A percentile compares a stretch with the other conserved stretches of the same genome.
phyloP scores from a whole-genome alignment of 1,284 basidiomycete genomes.

The Cerioporus squamosus region DNA sequence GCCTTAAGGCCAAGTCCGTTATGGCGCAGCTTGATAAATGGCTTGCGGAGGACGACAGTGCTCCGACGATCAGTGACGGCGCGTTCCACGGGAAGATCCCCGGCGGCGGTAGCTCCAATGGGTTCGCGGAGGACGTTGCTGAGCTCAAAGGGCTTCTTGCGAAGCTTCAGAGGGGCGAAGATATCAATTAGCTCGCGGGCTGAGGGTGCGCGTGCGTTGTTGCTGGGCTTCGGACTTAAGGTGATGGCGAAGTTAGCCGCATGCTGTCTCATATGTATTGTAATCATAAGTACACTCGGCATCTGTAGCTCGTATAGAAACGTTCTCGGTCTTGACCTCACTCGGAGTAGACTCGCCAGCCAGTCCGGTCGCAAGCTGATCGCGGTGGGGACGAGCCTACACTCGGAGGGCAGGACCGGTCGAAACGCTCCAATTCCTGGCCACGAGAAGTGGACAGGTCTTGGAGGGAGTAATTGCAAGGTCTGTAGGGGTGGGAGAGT shows the following conservation, averaged over 20 bases:
- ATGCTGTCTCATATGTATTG: not conserved
- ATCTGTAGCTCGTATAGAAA: not conserved
- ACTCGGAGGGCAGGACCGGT: too few species aligned
- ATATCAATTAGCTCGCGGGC: slow-evolving; percentile 1
- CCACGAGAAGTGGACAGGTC: too few species aligned
- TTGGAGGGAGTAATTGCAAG: too few species aligned
- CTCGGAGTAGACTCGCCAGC: too few species aligned
- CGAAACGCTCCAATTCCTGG: too few species aligned
- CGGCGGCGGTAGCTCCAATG: slow-evolving; percentile 52
- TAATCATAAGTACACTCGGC: not conserved
- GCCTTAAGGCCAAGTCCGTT: slow-evolving; percentile 79
- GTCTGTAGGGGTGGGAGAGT: too few species aligned
- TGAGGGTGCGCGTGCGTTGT: not conserved
- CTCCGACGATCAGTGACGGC: slow-evolving; percentile 56
- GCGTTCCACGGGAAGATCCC: slow-evolving; percentile 33
- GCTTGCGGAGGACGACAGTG: slow-evolving; percentile 75
- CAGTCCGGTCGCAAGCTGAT: too few species aligned
- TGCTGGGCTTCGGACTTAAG: not conserved
- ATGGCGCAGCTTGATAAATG: slow-evolving; percentile 79
- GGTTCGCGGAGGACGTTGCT: slow-evolving; percentile 67
- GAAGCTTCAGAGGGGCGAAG: slow-evolving; percentile 42
- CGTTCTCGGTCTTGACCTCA: too few species aligned
- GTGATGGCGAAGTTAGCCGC: too few species aligned
- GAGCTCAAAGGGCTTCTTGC: slow-evolving; percentile 65
- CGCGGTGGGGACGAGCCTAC: too few species aligned